Evolutionary conservation across 495 filamentous ascomycete species (phyloP), one percentile per base, ranked within the genome.

Genomic region (Trichoderma virens): DNA sequence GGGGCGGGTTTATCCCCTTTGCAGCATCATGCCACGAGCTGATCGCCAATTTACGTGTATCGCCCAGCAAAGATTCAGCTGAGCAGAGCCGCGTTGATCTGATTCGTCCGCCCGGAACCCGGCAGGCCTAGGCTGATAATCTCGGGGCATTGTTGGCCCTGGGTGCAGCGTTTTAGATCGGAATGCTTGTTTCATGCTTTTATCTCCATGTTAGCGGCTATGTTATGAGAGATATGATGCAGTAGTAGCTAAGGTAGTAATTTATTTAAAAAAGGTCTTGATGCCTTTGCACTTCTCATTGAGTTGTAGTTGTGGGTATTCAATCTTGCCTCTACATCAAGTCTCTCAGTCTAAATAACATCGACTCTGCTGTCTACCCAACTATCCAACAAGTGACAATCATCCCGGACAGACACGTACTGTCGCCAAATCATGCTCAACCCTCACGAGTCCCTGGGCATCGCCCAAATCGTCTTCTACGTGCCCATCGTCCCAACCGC

Each of bases 381-480:
- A 51, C 45, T 2, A 20, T 2, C 6, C 45, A 9, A 25, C 45
- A n/a, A n/a, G n/a, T n/a, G n/a, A n/a, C n/a, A n/a, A n/a, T n/a
- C n/a, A n/a, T n/a, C n/a, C n/a, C n/a, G n/a, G n/a, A n/a, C n/a
- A n/a, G n/a, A n/a, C n/a, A n/a, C n/a, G n/a, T n/a, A n/a, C n/a
- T n/a, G n/a, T n/a, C n/a, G n/a, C n/a, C 34, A 35, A 35, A 35
- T 6, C 34, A 56, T 56, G 51, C 27, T 62, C 32, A 45, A 45
- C 34, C 34, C 61, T 14, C 62, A 64, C 39, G 51, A 43, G 9
- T 35, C 62, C 23, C 32, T 39, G 43, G 62, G 39, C 62, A 64
- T 64, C 9, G 62, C 62, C 20, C 62, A 59, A 23, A 20, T 64
- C 23, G 62, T 59, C 23, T 64, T 64, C 45, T 64, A 64, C 51